phyloP scores from a whole-genome alignment of 2,329 filamentous ascomycete species.

The Penicillium sp. region DNA sequence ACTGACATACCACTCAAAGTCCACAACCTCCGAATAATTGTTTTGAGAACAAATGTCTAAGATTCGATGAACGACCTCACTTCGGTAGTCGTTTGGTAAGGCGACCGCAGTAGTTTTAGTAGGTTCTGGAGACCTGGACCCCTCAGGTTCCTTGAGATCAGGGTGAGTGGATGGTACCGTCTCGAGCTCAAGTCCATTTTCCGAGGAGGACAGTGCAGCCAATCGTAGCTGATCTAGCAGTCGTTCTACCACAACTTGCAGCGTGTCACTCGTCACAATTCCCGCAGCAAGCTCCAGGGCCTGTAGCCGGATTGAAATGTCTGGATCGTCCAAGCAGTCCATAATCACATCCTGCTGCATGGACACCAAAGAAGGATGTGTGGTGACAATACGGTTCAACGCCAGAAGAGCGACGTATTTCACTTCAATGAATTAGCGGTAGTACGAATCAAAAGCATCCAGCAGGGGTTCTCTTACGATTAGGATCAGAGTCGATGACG shows the following conservation, averaged over 20 bases:
- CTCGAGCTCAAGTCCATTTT: constrained; percentile 36
- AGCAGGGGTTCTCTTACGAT: constrained; percentile 63
- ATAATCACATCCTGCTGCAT: constrained; percentile 96
- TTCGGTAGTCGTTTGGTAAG: constrained; percentile 82
- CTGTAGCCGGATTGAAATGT: constrained; percentile 93
- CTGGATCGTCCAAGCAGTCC: constrained; percentile 91
- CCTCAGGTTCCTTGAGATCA: constrained; percentile 11
- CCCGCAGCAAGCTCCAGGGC: constrained; percentile 88
- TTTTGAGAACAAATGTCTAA: constrained; percentile 86
- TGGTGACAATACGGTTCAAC: constrained; percentile 90
- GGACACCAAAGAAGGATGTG: constrained; percentile 84
- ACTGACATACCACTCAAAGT: constrained; percentile 98
- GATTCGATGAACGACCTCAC: constrained; percentile 80
- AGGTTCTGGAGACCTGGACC: background rate
- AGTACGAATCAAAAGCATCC: background rate
- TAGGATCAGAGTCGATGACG: constrained; percentile 88
- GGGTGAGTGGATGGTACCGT: constrained; percentile 29
- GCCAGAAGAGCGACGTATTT: constrained; percentile 96
- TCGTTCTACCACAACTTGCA: constrained; percentile 81
- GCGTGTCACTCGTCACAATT: constrained; percentile 88
- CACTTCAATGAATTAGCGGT: constrained; percentile 56
- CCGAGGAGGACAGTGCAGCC: constrained; percentile 64
- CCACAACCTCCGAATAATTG: constrained; percentile 80
- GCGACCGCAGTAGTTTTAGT: constrained; percentile 54
- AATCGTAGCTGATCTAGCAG: constrained; percentile 81